Evolutionary conservation across 495 filamentous ascomycete genomes (phyloP), one percentile per base, ranked within the genome.

Genomic region (Annulohypoxylon moriforme): DNA sequence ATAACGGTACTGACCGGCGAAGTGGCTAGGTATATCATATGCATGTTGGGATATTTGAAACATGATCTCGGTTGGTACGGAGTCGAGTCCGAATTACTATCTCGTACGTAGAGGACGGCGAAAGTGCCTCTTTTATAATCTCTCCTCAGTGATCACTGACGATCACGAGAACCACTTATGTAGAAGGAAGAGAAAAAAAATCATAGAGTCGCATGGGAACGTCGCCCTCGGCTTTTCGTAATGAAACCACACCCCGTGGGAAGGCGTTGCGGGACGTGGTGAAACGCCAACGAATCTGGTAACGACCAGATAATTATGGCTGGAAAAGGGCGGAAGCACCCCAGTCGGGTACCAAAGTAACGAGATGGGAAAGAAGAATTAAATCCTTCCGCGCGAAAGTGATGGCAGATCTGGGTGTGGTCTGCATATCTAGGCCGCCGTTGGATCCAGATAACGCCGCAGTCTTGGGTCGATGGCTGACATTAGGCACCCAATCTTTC

Each of bases 401-500:
- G 63, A 40, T 25, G 44, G 49, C 25, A 68, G 68, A 68, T 74
- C 63, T 71, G 58, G 68, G 40, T 44, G 40, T 71, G 61, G 63
- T 68, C 62, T 69, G 71, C 71, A 72, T 73, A 62, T 68, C 69
- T 60, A 72, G 69, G 73, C 76, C 67, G 68, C 65, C 57, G 46
- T 68, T 64, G 70, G 72, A 76, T 77, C 72, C 68, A 74, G 76
- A 77, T 77, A 71, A 77, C 73, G 65, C 75, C 75, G 69, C 55
- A 63, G 69, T 73, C 69, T 71, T 73, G 75, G 75, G 75, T 77
- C 75, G 75, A 77, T 77, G 69, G 65, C 65, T 68, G 64, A 67
- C 66, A 60, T 65, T 69, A 69, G 66, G 71, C 61, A 59, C 61
- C 66, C 61, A 67, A 60, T 60, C 55, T 50, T 66, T 53, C 60